Evolutionary conservation across 768 basidiomycete species (phyloP).

Genomic region (Serendipita sp.): DNA sequence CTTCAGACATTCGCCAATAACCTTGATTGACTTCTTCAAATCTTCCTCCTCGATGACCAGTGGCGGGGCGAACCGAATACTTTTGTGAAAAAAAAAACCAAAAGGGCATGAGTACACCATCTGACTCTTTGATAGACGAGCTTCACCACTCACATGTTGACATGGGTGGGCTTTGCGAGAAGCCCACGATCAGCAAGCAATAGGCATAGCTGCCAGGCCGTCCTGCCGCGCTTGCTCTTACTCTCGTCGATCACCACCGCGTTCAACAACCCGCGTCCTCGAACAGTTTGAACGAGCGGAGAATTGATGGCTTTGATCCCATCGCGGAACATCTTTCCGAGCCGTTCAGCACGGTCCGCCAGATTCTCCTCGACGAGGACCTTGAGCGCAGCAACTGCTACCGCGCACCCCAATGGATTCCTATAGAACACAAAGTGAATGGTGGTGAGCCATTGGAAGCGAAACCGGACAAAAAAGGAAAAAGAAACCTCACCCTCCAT

Average conservation of each 20-base stretch:
- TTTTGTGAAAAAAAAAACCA: no score
- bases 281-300: constrained; percentile 61
- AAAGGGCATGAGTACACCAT: no score
- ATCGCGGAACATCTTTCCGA: constrained; percentile 71
- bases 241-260: constrained; percentile 85
- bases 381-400: constrained; percentile 78
- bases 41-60: constrained; percentile 87
- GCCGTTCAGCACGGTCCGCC: constrained; percentile 54
- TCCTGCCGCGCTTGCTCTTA: constrained; percentile 57
- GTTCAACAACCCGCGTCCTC: constrained; percentile 80
- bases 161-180: constrained; percentile 91
- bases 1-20: constrained; percentile 59
- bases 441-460: no score
- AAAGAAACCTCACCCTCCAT: constrained; percentile 59
- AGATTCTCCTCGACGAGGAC: constrained; percentile 85
- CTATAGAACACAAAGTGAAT: constrained; percentile 26
- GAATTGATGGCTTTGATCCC: constrained; percentile 43
- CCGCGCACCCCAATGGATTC: constrained; percentile 90
- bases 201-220: constrained; percentile 93
- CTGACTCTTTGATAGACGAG: no score
- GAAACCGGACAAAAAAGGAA: constrained; percentile 1
- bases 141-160: constrained; percentile 58
- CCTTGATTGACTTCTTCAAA: constrained; percentile 51
- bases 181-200: constrained; percentile 82
- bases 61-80: constrained; percentile 93